Base-by-base conservation (phyloP, 768 basidiomycete genomes). In the Lentinula edodes region DNA sequence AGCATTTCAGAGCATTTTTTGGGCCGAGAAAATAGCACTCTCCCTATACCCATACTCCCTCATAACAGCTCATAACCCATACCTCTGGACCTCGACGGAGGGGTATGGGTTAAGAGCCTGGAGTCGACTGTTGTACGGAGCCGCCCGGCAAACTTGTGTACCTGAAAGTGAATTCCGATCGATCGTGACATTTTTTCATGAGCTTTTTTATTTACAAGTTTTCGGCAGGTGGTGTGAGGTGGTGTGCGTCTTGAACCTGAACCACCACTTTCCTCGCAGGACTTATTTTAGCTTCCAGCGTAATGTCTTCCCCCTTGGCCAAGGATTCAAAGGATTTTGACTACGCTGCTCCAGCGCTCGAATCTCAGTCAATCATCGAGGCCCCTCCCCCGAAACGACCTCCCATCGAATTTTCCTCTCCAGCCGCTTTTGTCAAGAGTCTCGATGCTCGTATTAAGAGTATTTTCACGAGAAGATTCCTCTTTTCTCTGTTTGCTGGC, bases 391-490 rank as follows among this genome's bases (percentile, higher is more conserved):
- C 23, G 6, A 58, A 58, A 28, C 28, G 58, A 41, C 91, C 91
- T 3, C 79, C 83, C 16, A 86, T 93, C 66, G 79, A 81, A 39
- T 93, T 84, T 67, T 80, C 80, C 10, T 90, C 90, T n/a, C 66
- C 75, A 4, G 48, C 53, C 6, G 83, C 82, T 6, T 89, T 92
- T 66, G 63, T 67, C 9, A 56, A 35, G 39, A 92, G 87, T 65
- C 68, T 86, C 43, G 80, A 76, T 65, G 73, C 73, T 12, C 81
- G 91, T 41, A 89, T 89, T 78, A 80, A 72, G 67, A 91, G 90
- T 67, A 65, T 93, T 4, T 94, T 91, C 90, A 92, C 91, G 8
- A 80, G 76, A 58, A 83, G 85, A 10, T 93, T 94, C 72, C 70
- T 83, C 8, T 76, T 90, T 35, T 83, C 88, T 20, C 71, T 94